phyloP scores from a whole-genome alignment of 345 rosid genomes.

The Tarenaya hassleriana region DNA sequence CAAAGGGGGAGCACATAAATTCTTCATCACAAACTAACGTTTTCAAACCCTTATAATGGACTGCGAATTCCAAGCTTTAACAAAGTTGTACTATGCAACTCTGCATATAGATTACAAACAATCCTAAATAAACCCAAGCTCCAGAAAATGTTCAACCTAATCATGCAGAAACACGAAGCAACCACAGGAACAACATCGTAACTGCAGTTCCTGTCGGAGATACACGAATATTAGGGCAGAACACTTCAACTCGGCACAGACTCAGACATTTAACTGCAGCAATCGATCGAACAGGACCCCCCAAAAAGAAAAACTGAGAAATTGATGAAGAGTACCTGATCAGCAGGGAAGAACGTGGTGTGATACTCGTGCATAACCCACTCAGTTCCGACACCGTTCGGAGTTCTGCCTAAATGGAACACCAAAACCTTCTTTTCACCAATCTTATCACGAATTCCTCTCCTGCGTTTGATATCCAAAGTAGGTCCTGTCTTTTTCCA shows the following conservation, averaged over 20 bases:
- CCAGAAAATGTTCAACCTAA: too few species aligned
- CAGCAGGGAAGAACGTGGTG: conserved; percentile 13
- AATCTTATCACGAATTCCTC: conserved; percentile 2
- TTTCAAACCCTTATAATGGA: background rate
- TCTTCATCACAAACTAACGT: background rate
- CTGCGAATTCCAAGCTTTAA: too few species aligned
- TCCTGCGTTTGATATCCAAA: conserved; percentile 17
- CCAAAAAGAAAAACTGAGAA: background rate
- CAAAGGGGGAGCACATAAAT: background rate
- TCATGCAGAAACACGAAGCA: too few species aligned
- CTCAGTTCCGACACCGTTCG: conserved; percentile 4
- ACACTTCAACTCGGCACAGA: too few species aligned
- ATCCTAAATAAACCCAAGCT: too few species aligned
- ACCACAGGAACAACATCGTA: too few species aligned
- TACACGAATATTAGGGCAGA: too few species aligned
- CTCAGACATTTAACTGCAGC: background rate
- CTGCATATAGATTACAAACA: too few species aligned
- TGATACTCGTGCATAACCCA: conserved; percentile 35
- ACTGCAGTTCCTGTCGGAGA: too few species aligned
- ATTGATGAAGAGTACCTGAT: background rate
- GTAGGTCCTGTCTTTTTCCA: conserved; percentile 48
- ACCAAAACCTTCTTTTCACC: conserved; percentile 42
- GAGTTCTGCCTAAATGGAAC: conserved; percentile 24
- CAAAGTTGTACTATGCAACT: too few species aligned
- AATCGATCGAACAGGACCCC: background rate